These are phyloP conservation scores for Vicia villosa DNA, from an alignment of 306 rosid species.

Conservation along the genomic window DNA sequence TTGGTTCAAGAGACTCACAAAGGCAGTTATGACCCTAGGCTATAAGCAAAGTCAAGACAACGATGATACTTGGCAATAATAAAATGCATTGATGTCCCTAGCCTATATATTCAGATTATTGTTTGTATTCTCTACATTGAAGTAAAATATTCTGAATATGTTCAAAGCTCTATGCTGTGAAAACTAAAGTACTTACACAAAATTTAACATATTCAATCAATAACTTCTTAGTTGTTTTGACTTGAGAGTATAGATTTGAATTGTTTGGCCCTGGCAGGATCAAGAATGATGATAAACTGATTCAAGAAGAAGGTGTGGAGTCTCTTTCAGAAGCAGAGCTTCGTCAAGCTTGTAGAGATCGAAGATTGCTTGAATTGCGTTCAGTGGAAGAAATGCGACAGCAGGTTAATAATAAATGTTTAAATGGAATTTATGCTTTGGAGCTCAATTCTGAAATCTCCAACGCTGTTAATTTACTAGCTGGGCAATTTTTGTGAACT, in stretches of 20 bases:
- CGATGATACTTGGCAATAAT: too few species aligned
- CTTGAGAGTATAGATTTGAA: slow-evolving; percentile 25
- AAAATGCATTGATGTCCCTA: background rate
- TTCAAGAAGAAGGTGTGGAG: slow-evolving; percentile 79
- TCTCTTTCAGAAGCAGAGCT: slow-evolving; percentile 88
- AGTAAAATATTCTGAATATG: background rate
- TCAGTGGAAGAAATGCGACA: slow-evolving; percentile 86
- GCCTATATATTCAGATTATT: background rate
- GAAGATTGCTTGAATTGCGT: slow-evolving; percentile 82
- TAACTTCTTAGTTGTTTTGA: background rate
- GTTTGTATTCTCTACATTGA: slow-evolving; percentile 4
- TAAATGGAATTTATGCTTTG: slow-evolving; percentile 19
- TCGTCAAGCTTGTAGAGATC: slow-evolving; percentile 84
- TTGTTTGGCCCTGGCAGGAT: slow-evolving; percentile 58
- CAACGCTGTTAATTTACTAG: slow-evolving; percentile 18
- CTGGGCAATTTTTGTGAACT: too few species aligned
- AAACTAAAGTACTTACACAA: background rate
- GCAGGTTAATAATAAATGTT: slow-evolving; percentile 56
- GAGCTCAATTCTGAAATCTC: slow-evolving; percentile 9
- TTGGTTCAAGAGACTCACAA: background rate
- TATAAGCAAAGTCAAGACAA: background rate
- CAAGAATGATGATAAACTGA: slow-evolving; percentile 76
- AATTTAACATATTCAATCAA: background rate
- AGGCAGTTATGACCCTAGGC: background rate
- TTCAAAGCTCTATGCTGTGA: background rate